Evolutionary conservation across 441 rosid species (phyloP).

Genomic region (Croton laevigatus): DNA sequence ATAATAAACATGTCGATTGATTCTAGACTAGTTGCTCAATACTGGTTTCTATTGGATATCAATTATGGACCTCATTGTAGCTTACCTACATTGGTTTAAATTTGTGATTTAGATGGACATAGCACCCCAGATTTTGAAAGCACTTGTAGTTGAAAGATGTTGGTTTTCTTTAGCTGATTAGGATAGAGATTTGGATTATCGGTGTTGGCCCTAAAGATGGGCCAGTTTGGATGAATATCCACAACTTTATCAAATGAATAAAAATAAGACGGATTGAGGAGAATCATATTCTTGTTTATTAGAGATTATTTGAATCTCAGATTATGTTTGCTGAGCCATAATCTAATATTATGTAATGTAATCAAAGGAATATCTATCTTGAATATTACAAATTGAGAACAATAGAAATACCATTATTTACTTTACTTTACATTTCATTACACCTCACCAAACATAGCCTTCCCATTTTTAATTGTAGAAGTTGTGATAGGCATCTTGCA

Average conservation of each 20-base stretch:
- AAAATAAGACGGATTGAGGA: background rate
- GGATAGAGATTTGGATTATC: background rate
- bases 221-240: background rate
- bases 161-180: background rate
- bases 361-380: no score
- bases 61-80: background rate
- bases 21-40: background rate
- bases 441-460: no score
- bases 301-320: background rate
- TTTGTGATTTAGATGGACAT: background rate
- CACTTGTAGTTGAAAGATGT: background rate
- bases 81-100: background rate
- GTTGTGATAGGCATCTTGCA: background rate
- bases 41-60: slow-evolving; percentile 1
- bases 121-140: background rate
- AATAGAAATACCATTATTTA: no score
- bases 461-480: background rate
- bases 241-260: background rate
- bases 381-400: no score
- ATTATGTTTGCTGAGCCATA: no score
- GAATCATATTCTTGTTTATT: background rate
- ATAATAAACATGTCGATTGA: background rate
- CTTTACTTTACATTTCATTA: no score
- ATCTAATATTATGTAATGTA: no score
- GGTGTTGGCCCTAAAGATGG: background rate